These are phyloP conservation scores for Hansenula lynferdii DNA, from an alignment of 1,139 yeast species.

Conservation along the genomic window DNA sequence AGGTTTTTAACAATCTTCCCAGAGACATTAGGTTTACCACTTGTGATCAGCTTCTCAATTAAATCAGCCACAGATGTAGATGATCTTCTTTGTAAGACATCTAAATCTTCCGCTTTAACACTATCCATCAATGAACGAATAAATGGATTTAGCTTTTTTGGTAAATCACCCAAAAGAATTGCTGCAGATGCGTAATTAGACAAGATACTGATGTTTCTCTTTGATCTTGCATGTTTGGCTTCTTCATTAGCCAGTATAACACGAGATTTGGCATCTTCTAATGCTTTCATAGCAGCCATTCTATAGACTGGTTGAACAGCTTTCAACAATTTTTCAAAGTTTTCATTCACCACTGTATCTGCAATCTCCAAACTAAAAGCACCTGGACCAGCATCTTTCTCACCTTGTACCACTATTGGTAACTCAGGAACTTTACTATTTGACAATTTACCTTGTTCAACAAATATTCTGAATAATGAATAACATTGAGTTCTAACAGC, in stretches of 20 bases:
- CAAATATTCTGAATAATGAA: conserved; percentile 72
- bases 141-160: conserved; percentile 82
- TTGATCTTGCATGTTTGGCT: conserved; percentile 49
- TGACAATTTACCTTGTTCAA: conserved; percentile 69
- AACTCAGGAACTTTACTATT: conserved; percentile 76
- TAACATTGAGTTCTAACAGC: conserved; percentile 86
- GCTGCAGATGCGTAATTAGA: conserved; percentile 77
- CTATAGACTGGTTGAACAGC: conserved; percentile 68
- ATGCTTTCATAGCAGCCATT: conserved; percentile 63
- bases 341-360: conserved; percentile 59
- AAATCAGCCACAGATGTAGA: conserved; percentile 67
- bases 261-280: conserved; percentile 77
- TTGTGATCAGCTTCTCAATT: conserved; percentile 49
- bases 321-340: conserved; percentile 61
- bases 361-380: conserved; percentile 85
- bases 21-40: conserved; percentile 66
- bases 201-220: conserved; percentile 58
- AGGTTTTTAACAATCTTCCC: conserved; percentile 87
- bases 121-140: conserved; percentile 93
- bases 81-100: conserved; percentile 62
- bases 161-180: conserved; percentile 53
- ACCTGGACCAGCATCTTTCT: conserved; percentile 89
- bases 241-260: conserved; percentile 64
- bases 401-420: conserved; percentile 92
- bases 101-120: conserved; percentile 69